Conservation (phyloP, 306 rosid species). For the Vigna reflexopilosa region DNA sequence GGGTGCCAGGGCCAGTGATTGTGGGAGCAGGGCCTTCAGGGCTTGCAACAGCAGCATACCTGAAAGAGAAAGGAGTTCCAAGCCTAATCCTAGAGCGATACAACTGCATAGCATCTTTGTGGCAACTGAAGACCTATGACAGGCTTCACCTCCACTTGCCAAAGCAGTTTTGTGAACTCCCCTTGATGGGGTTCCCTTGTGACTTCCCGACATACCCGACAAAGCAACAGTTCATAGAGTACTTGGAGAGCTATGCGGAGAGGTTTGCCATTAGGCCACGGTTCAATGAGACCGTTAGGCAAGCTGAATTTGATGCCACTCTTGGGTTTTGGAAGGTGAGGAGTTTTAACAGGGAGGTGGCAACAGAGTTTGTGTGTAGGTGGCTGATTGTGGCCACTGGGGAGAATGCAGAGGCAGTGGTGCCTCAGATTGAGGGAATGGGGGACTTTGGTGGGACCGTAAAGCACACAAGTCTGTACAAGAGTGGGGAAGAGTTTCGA, state of each 20-base stretch:
- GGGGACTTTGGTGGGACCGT: slow-evolving; percentile 62
- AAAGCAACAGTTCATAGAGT: slow-evolving; percentile 70
- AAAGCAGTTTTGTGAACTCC: slow-evolving; percentile 80
- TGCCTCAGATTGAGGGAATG: slow-evolving; percentile 66
- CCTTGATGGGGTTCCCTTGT: slow-evolving; percentile 60
- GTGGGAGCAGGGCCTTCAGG: slow-evolving; percentile 95
- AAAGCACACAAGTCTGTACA: slow-evolving; percentile 74
- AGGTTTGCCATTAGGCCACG: slow-evolving; percentile 57
- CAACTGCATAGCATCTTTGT: slow-evolving; percentile 80
- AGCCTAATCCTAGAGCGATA: slow-evolving; percentile 74
- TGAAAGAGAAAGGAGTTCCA: slow-evolving; percentile 56
- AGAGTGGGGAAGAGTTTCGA: slow-evolving; percentile 67
- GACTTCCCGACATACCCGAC: slow-evolving; percentile 80
- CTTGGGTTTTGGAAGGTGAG: slow-evolving; percentile 67
- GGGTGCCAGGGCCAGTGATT: slow-evolving; percentile 63
- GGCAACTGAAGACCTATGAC: slow-evolving; percentile 85
- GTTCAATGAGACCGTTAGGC: slow-evolving; percentile 60
- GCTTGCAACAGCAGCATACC: slow-evolving; percentile 77
- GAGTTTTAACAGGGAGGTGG: slow-evolving; percentile 8
- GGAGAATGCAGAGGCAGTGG: slow-evolving; percentile 85
- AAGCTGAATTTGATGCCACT: slow-evolving; percentile 58
- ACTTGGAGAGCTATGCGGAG: slow-evolving; percentile 63
- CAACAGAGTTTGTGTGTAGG: slow-evolving; percentile 62
- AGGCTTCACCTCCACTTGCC: slow-evolving; percentile 80
- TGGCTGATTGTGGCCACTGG: slow-evolving; percentile 91